These are phyloP conservation scores for Pseudohalonectria lignicola DNA, from an alignment of 2,329 filamentous ascomycete species.

Conservation along the genomic window DNA sequence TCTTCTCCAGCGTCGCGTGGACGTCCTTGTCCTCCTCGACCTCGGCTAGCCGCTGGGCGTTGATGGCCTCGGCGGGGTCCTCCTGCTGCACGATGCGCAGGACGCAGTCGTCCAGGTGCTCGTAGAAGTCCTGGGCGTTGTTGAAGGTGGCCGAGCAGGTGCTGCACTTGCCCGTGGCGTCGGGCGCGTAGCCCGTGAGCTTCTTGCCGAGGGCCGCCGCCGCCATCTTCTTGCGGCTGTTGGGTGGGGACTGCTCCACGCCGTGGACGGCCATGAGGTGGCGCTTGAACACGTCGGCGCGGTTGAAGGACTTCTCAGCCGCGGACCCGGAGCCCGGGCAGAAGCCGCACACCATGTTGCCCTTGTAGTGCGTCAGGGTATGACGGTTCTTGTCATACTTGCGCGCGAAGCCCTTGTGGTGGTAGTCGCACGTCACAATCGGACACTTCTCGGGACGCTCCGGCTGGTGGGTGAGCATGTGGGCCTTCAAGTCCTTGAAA, in stretches of 20 bases:
- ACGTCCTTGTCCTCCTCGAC: conserved; percentile 54
- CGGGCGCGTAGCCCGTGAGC: conserved; percentile 58
- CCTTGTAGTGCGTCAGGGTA: conserved; percentile 91
- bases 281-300: conserved; percentile 91
- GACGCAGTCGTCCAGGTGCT: conserved; percentile 78
- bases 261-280: conserved; percentile 84
- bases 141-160: conserved; percentile 85
- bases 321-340: conserved; percentile 82
- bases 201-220: conserved; percentile 41
- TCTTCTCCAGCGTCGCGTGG: conserved; percentile 52
- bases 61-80: conserved; percentile 58
- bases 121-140: conserved; percentile 96
- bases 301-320: conserved; percentile 90
- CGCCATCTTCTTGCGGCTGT: conserved; percentile 65
- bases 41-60: conserved; percentile 54
- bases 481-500: conserved; percentile 87
- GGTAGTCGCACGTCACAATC: conserved; percentile 84
- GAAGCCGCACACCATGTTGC: conserved; percentile 94
- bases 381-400: conserved; percentile 97
- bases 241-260: conserved; percentile 86
- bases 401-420: conserved; percentile 82
- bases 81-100: conserved; percentile 62
- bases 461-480: conserved; percentile 88
- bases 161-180: conserved; percentile 87
- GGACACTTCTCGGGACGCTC: conserved; percentile 92